These are phyloP conservation scores for Pseudomicrostroma phylloplanum DNA, from an alignment of 1,284 basidiomycete genomes.

Conservation along the genomic window DNA sequence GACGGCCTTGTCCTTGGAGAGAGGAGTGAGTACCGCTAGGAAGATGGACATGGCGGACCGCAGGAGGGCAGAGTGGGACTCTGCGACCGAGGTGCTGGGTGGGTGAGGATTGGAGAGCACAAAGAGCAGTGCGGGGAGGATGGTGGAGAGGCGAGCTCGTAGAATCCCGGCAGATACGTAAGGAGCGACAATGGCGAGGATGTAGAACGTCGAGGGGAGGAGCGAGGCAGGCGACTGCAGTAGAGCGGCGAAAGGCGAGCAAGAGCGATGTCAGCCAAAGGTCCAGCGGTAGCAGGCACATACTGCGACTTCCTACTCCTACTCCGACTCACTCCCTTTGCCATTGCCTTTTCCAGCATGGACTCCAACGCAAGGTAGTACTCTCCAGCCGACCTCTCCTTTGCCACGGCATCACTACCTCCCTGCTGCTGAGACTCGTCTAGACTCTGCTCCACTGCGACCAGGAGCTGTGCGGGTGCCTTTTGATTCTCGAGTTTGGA, in stretches of 20 bases:
- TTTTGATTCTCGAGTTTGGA: constrained; percentile 81
- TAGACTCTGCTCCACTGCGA: constrained; percentile 82
- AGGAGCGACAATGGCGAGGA: constrained; percentile 41
- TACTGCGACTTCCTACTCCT: neutral
- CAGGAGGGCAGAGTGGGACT: constrained; percentile 55
- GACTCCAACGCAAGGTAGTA: constrained; percentile 45
- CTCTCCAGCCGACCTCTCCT: constrained; percentile 27
- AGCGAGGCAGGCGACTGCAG: constrained; percentile 9
- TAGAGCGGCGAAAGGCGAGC: neutral
- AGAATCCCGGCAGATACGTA: constrained; percentile 35
- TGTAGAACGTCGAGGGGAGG: constrained; percentile 39
- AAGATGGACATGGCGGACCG: constrained; percentile 71
- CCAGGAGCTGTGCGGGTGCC: constrained; percentile 78
- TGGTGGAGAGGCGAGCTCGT: constrained; percentile 29
- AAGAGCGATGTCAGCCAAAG: constrained; percentile 3
- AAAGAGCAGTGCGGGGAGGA: constrained; percentile 33
- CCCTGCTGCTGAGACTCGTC: constrained; percentile 67
- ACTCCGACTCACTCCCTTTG: constrained; percentile 6
- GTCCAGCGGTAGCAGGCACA: neutral
- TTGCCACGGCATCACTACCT: constrained; percentile 4
- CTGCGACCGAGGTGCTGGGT: constrained; percentile 62
- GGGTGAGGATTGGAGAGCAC: constrained; percentile 37
- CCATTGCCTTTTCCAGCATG: constrained; percentile 25
- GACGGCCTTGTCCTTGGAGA: constrained; percentile 57
- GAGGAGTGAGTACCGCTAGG: constrained; percentile 62